phyloP scores from a whole-genome alignment of 257 asterid genomes.

The Thymus mandschuricus region DNA sequence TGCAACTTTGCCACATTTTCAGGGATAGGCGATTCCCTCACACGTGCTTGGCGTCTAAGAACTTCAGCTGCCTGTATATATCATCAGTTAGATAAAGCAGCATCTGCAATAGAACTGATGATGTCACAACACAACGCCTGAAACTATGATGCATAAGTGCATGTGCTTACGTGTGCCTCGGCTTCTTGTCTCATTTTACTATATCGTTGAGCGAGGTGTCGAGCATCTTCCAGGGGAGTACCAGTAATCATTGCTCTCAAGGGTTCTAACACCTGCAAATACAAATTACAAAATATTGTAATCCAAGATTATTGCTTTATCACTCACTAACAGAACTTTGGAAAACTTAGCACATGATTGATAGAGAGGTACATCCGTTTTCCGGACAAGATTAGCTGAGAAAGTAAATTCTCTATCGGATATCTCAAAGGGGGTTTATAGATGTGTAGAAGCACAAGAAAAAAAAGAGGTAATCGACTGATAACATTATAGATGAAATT shows the following conservation, averaged over 20 bases:
- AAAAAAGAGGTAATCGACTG: not conserved
- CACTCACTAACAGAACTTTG: not conserved
- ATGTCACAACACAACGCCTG: conserved; percentile 16
- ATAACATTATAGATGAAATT: conserved; percentile 6
- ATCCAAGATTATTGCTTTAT: conserved; percentile 18
- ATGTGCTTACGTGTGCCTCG: conserved; percentile 75
- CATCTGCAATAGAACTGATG: conserved; percentile 25
- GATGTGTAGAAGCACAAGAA: conserved; percentile 18
- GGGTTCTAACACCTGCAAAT: conserved; percentile 85
- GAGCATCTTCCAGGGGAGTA: conserved; percentile 96
- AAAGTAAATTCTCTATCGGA: conserved; percentile 12
- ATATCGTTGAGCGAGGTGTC: conserved; percentile 98
- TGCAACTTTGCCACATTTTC: conserved; percentile 92
- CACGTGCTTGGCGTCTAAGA: conserved; percentile 91
- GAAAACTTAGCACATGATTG: conserved; percentile 11
- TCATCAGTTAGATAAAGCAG: conserved; percentile 8
- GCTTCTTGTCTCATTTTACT: conserved; percentile 98
- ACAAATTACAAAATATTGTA: conserved; percentile 12
- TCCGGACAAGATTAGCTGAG: not conserved
- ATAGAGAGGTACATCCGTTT: not conserved
- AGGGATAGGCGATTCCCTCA: conserved; percentile 92
- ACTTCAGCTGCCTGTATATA: conserved; percentile 83
- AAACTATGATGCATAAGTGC: conserved; percentile 8
- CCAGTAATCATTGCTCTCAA: conserved; percentile 83
- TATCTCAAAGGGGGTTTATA: not conserved